Evolutionary conservation across 139 green algal species (phyloP), one percentile per base, ranked within the genome.

Genomic region (Zygnema cylindricum): DNA sequence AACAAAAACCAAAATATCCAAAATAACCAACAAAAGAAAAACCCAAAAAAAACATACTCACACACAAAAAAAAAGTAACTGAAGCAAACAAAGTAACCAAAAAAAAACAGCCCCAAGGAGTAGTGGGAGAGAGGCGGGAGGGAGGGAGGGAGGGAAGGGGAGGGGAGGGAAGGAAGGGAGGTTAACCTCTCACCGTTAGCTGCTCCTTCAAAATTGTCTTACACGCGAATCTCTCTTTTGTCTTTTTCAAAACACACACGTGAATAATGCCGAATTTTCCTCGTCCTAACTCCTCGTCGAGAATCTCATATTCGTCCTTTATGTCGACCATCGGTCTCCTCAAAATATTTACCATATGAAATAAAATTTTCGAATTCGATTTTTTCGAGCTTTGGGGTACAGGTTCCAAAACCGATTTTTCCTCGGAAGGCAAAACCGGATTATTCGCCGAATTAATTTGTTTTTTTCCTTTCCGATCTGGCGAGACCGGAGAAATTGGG

Each of bases 261-360:
- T 96, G 98, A 40, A 99, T 97, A 1, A 93, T 95, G 55, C 97
- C 97, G 94, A 98, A 99, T 1, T 95, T 96, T 38, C 97, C 97
- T 0, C 92, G 91, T 41, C 95, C 97, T 43, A 98, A 92, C 71
- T 95, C 95, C 84, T 95, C 94, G n/a, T 94, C 95, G 30, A 98
- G 69, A 35, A 88, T 88, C n/a, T 25, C 49, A 63, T 63, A 63
- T 7, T 63, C 49, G 7, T 63, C 49, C 7, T 16, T 16, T 7
- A 63, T 63, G 49, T 63, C 49, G 49, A 63, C 49, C 49, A 63
- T 63, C 7, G 49, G 49, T 16, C 49, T 7, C 49, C 49, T 7
- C 7, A 63, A 16, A 7, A 63, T 16, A 63, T 63, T 63, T 16
- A 63, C 49, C 49, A 63, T 63, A 16, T 63, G 49, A 16, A 63